Conservation (phyloP, 306 rosid genomes). For the peach (Prunus persica) region DNA sequence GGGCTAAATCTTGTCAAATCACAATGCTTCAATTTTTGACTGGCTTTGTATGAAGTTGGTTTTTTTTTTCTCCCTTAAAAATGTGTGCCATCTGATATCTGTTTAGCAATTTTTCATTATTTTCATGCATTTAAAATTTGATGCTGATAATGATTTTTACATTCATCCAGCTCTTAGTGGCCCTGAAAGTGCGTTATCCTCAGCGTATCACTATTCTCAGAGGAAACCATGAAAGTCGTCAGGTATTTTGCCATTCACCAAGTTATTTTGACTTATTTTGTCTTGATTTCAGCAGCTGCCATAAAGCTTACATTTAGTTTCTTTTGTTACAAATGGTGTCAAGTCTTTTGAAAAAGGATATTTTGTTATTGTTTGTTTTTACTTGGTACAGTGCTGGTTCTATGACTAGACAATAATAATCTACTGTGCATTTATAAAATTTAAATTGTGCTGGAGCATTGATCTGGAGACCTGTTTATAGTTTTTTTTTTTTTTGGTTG, state of each 20-base stretch:
- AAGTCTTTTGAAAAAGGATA: background rate
- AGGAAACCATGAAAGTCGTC: slow-evolving; percentile 99
- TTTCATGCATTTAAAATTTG: slow-evolving; percentile 11
- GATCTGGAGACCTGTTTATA: background rate
- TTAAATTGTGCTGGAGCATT: background rate
- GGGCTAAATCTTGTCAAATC: background rate
- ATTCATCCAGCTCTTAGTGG: slow-evolving; percentile 82
- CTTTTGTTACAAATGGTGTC: background rate
- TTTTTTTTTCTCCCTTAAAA: background rate
- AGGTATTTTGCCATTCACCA: slow-evolving; percentile 48
- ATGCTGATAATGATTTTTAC: slow-evolving; percentile 28
- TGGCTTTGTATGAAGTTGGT: background rate
- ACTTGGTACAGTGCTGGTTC: background rate
- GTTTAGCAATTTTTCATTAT: background rate
- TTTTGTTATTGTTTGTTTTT: background rate
- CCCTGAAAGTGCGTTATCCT: slow-evolving; percentile 87
- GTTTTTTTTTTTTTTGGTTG: slow-evolving; percentile 5
- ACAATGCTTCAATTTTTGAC: background rate
- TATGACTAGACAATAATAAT: background rate
- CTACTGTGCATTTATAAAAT: background rate
- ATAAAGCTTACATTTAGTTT: background rate
- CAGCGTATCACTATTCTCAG: slow-evolving; percentile 98
- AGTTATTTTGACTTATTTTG: slow-evolving; percentile 11
- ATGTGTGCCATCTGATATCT: background rate
- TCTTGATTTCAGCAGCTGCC: background rate